These are phyloP conservation scores for Euryodendron excelsum DNA, from an alignment of 148 eudicot genomes.

Conservation along the genomic window DNA sequence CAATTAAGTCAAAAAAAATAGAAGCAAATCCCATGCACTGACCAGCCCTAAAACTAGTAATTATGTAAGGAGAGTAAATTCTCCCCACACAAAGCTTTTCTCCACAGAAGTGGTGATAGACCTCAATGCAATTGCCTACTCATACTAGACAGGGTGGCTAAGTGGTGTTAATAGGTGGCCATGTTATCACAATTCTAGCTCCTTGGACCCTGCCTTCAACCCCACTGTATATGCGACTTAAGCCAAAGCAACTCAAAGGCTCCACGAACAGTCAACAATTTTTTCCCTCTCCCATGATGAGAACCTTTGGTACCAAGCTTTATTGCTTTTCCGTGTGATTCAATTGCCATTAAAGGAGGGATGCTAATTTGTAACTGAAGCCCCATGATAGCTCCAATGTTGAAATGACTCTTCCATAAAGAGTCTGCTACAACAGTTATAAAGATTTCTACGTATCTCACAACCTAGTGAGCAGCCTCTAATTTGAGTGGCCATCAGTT, in stretches of 20 bases:
- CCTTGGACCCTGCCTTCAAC: too few relatives aligned
- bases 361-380: not conserved
- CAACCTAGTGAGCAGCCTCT: not conserved
- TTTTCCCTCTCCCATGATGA: not conserved
- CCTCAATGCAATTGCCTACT: too few relatives aligned
- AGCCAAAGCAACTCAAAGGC: not conserved
- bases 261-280: not conserved
- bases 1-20: too few relatives aligned
- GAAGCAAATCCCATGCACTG: too few relatives aligned
- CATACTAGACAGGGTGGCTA: too few relatives aligned
- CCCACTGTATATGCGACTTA: too few relatives aligned
- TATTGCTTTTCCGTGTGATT: not conserved
- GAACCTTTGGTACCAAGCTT: not conserved
- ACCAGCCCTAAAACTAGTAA: conserved; percentile 7
- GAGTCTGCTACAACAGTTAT: not conserved
- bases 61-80: not conserved
- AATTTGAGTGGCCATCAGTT: not conserved
- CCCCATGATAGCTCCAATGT: too few relatives aligned
- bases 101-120: not conserved
- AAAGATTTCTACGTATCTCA: not conserved
- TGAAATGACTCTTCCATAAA: too few relatives aligned
- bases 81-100: not conserved
- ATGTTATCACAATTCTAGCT: too few relatives aligned
- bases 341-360: not conserved
- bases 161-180: too few relatives aligned